Percentiles rank a stretch among this genome's conserved stretches.
These are phyloP conservation scores for Hymenoscyphus salicellus DNA, from an alignment of 2,329 filamentous ascomycete genomes.

Conservation along the genomic window DNA sequence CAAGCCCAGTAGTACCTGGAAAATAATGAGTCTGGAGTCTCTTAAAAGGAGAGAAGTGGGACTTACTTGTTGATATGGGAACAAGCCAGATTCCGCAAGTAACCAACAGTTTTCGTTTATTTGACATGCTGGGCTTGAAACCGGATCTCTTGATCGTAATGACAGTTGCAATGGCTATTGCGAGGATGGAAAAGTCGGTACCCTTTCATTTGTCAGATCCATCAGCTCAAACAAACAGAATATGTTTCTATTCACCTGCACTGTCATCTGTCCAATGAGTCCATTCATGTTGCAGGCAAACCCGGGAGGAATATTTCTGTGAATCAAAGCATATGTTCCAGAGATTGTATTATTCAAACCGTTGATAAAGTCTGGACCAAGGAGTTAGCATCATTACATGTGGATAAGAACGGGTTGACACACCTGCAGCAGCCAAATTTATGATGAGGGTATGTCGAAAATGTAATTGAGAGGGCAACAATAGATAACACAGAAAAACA, in stretches of 20 bases:
- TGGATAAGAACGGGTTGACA: constrained; percentile 11
- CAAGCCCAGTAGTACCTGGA: constrained; percentile 16
- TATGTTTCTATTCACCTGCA: constrained; percentile 34
- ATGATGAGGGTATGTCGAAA: constrained; percentile 27
- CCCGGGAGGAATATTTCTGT: constrained; percentile 23
- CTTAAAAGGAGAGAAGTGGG: background rate
- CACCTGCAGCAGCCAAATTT: constrained; percentile 24
- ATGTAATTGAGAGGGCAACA: constrained; percentile 24
- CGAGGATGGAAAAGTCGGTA: constrained; percentile 43
- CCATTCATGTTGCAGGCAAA: constrained; percentile 43
- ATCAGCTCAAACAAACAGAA: background rate
- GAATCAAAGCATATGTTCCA: constrained; percentile 16
- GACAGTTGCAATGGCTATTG: constrained; percentile 44
- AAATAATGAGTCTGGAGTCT: background rate
- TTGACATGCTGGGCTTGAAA: constrained; percentile 33
- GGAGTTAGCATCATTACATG: background rate
- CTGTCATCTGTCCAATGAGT: constrained; percentile 45
- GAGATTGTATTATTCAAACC: constrained; percentile 20
- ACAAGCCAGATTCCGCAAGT: constrained; percentile 19
- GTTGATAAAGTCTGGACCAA: background rate
- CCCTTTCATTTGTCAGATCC: constrained; percentile 23
- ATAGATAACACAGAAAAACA: constrained; percentile 21
- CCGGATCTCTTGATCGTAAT: constrained; percentile 40
- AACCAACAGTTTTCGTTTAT: constrained; percentile 9
- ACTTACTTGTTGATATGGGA: constrained; percentile 17